Percentiles rank a stretch among this genome's conserved stretches.
These are phyloP conservation scores for Auriscalpium microsporum DNA, from an alignment of 768 basidiomycete species.

Conservation along the genomic window DNA sequence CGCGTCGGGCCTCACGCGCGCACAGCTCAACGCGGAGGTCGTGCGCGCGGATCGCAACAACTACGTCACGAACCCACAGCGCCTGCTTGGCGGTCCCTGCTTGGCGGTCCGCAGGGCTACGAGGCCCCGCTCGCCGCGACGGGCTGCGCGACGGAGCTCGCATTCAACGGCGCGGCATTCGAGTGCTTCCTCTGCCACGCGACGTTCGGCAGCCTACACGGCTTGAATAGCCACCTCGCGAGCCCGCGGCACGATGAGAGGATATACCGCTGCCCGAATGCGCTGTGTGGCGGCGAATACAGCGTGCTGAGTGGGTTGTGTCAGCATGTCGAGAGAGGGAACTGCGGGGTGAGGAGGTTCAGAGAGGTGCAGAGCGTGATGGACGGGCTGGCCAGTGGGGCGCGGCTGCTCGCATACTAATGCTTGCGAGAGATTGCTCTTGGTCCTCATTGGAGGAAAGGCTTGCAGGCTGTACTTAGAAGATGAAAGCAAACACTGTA, in stretches of 20 bases:
- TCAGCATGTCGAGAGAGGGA: slow-evolving; percentile 1
- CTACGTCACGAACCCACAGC: slow-evolving; percentile 47
- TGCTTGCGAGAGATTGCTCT: too few species aligned
- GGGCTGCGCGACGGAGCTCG: slow-evolving; percentile 25
- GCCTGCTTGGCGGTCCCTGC: slow-evolving; percentile 40
- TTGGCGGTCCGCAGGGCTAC: slow-evolving; percentile 27
- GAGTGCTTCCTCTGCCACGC: slow-evolving; percentile 59
- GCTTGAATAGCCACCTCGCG: slow-evolving; percentile 52
- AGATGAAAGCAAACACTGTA: too few species aligned
- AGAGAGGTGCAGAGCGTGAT: neutral
- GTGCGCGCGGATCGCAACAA: slow-evolving; percentile 35
- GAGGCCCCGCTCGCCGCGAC: slow-evolving; percentile 23
- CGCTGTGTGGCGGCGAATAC: neutral
- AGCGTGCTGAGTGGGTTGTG: neutral
- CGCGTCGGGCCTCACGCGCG: slow-evolving; percentile 37
- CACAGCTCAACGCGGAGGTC: slow-evolving; percentile 31
- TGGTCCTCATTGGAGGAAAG: too few species aligned
- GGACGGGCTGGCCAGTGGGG: neutral
- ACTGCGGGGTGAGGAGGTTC: slow-evolving; percentile 1
- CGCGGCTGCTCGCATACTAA: neutral
- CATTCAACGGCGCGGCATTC: slow-evolving; percentile 34
- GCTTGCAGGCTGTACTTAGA: too few species aligned
- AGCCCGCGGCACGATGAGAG: slow-evolving; percentile 34
- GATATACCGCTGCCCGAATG: neutral
- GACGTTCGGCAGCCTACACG: slow-evolving; percentile 30